Evolutionary conservation across 257 asterid genomes (phyloP).

Genomic region (Nicotiana tabacum): DNA sequence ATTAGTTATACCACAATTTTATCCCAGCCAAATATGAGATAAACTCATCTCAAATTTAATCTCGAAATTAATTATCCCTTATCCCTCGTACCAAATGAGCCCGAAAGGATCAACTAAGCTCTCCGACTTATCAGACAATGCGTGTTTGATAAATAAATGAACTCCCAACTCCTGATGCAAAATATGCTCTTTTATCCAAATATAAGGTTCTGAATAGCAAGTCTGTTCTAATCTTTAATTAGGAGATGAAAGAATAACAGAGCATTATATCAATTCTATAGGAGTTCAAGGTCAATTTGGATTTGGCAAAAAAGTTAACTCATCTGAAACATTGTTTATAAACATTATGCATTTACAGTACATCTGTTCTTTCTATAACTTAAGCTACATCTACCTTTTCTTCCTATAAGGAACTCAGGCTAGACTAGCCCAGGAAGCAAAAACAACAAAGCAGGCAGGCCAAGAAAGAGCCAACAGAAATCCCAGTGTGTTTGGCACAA

Average conservation of each 20-base stretch:
- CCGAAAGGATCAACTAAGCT: too few relatives aligned
- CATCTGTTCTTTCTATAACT: neutral
- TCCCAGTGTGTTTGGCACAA: neutral
- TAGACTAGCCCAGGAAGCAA: neutral
- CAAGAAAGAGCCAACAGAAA: slow-evolving; percentile 9
- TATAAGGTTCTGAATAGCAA: too few relatives aligned
- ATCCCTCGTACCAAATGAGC: too few relatives aligned
- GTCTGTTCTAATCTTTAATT: neutral
- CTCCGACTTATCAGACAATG: too few relatives aligned
- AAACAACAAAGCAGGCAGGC: neutral
- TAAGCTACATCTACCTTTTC: neutral
- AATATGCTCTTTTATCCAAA: too few relatives aligned
- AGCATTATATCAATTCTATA: neutral
- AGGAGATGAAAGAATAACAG: neutral
- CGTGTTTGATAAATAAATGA: too few relatives aligned
- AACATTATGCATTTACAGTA: neutral
- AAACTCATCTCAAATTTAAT: too few relatives aligned
- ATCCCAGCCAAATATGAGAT: too few relatives aligned
- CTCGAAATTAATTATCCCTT: too few relatives aligned
- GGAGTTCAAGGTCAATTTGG: neutral
- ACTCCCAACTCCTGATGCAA: too few relatives aligned
- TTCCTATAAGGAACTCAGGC: neutral
- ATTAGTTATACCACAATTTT: too few relatives aligned
- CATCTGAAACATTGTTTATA: neutral
- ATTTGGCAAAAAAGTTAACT: neutral